Base-by-base conservation (phyloP, 345 rosid species). In the Streptanthus diversifolius region DNA sequence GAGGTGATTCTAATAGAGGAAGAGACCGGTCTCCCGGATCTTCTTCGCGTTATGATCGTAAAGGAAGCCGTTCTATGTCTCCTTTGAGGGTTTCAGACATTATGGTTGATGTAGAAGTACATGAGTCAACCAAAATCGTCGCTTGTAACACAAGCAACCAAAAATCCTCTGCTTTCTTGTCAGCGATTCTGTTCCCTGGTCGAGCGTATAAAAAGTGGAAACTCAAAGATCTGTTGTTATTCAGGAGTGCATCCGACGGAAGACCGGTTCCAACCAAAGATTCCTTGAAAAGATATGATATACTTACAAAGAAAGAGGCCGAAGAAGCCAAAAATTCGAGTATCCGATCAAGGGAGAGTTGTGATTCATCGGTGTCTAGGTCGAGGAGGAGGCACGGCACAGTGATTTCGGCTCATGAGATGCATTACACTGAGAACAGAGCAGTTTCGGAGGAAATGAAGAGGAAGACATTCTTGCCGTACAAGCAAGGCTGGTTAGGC, bases 181-280 rank as follows among this genome's bases (percentile, higher is more conserved):
- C 99, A 0, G 90, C 91, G 1, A 76, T 90, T 22, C 80, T 96
- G 6, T 88, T 83, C 57, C 75, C 95, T 4, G 66, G 78, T 0
- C 81, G 78, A 69, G 78, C 77, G 0, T 76, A 80, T 72, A 84
- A 76, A 66, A 91, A 95, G 77, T 95, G 99, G 99, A 91, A 85
- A 69, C 73, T 95, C 49, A 88, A 82, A 73, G 96, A 95, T 71
- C 82, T 95, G 0, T 61, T 91, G 48, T 66, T 93, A 14, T 95
- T 91, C 75, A 81, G 99, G 47, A 95, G 98, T 17, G 97, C 98
- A 0, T 95, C 98, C 0, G 98, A 95, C 70, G 98, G 99, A 4
- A 79, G 97, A 40, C 90, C 93, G 0, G 68, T 64, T 57, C 81
- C 92, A 4, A 71, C 77, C 43, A 70, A 76, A 29, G 88, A 85